Percentiles rank a stretch among this genome's conserved stretches.
These are phyloP conservation scores for Lentinula edodes DNA, from an alignment of 768 basidiomycete genomes.

Conservation along the genomic window DNA sequence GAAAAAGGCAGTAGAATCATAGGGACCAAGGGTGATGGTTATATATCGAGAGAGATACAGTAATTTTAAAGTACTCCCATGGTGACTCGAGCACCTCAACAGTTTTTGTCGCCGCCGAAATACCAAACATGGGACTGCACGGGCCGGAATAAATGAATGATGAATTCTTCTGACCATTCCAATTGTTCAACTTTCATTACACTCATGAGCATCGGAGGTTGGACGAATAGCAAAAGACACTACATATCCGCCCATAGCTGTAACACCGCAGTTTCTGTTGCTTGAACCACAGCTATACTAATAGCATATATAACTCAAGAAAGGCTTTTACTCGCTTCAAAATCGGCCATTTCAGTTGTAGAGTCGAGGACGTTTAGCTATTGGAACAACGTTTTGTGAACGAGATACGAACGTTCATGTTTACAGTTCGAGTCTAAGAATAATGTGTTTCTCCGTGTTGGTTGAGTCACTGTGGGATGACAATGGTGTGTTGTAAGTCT, in stretches of 20 bases:
- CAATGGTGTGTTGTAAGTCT: not conserved
- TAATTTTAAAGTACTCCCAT: not conserved
- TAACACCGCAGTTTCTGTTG: not conserved
- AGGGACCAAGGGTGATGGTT: not conserved
- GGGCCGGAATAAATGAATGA: not conserved
- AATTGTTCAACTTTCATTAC: not conserved
- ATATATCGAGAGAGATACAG: not conserved
- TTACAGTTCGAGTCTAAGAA: not conserved
- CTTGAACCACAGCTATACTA: not conserved
- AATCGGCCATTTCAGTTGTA: not conserved
- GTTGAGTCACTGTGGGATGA: not conserved
- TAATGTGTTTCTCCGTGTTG: not conserved
- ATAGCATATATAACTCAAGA: not conserved
- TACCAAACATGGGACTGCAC: not conserved
- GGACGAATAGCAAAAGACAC: constrained; percentile 2
- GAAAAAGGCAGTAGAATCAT: not conserved
- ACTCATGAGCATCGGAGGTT: not conserved
- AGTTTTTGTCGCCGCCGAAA: not conserved
- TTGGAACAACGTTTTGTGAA: not conserved
- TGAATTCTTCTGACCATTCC: not conserved
- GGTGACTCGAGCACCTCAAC: not conserved
- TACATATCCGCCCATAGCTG: not conserved
- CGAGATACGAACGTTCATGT: not conserved
- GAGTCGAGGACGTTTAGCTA: constrained; percentile 1
- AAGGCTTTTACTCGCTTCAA: not conserved